A percentile compares a stretch with the other conserved stretches of the same genome.
Evolutionary conservation across 2,329 filamentous ascomycete species (phyloP).

Genomic region (Paecilomyces sp.): DNA sequence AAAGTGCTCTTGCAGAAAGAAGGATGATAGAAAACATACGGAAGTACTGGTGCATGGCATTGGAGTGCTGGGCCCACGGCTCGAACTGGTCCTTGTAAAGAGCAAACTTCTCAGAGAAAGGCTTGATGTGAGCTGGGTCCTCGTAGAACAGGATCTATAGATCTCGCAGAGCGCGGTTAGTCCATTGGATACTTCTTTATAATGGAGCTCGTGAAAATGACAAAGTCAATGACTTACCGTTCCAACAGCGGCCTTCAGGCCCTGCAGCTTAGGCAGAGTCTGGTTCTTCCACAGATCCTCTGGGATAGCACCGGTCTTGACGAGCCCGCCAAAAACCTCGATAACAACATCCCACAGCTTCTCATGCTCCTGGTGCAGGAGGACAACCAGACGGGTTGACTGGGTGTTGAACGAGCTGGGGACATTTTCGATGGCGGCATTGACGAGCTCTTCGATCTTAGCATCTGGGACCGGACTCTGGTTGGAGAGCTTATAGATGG

Average conservation of each 20-base stretch:
- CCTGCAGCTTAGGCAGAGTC: conserved; percentile 41
- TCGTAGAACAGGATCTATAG: not conserved
- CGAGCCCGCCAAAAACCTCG: conserved; percentile 59
- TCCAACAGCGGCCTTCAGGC: conserved; percentile 67
- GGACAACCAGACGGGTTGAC: conserved; percentile 68
- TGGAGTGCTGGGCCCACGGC: conserved; percentile 66
- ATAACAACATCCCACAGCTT: conserved; percentile 74
- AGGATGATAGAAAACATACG: conserved; percentile 21
- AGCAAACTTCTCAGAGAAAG: conserved; percentile 61
- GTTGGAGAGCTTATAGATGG: conserved; percentile 29
- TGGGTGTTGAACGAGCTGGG: conserved; percentile 88
- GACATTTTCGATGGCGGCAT: conserved; percentile 54
- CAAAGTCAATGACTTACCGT: conserved; percentile 50
- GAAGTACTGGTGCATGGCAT: conserved; percentile 74
- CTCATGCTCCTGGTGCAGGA: conserved; percentile 76
- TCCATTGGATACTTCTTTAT: not conserved
- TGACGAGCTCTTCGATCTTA: conserved; percentile 29
- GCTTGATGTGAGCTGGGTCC: conserved; percentile 60
- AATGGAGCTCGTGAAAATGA: not conserved
- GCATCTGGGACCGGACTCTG: conserved; percentile 27
- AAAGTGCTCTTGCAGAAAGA: not conserved
- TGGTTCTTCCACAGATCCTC: conserved; percentile 50
- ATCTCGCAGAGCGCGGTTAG: not conserved
- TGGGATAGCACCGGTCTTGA: conserved; percentile 45
- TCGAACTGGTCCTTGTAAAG: conserved; percentile 75